phyloP scores from a whole-genome alignment of 768 basidiomycete species.

The Tylopilus subfusipes region DNA sequence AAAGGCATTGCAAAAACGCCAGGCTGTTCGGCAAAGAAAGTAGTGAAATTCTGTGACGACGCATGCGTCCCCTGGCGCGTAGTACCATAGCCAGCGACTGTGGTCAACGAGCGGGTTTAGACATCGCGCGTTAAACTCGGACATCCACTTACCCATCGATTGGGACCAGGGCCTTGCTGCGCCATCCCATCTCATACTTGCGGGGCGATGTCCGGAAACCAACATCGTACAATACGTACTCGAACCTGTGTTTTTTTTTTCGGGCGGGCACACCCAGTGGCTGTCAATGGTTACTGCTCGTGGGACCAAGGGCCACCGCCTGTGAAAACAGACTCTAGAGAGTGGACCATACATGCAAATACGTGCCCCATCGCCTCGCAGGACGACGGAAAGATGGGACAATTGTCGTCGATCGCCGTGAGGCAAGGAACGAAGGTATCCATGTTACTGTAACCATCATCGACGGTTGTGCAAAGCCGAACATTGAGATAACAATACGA shows the following conservation, averaged over 20 bases:
- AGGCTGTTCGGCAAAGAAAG: background rate
- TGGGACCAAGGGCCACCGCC: background rate
- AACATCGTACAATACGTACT: background rate
- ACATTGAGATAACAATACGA: background rate
- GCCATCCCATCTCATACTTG: background rate
- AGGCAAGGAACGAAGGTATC: constrained; percentile 4
- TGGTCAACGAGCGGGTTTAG: background rate
- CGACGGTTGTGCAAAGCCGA: background rate
- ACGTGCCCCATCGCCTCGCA: background rate
- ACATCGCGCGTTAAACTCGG: background rate
- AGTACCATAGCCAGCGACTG: background rate
- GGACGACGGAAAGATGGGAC: background rate
- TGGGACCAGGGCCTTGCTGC: background rate
- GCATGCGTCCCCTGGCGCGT: too few relatives aligned
- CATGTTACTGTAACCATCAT: constrained; percentile 7
- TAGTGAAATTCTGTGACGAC: too few relatives aligned
- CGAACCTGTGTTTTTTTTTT: background rate
- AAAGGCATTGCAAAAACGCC: too few relatives aligned
- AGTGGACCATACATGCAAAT: background rate
- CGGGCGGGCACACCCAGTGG: too few relatives aligned
- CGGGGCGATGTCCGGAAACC: background rate
- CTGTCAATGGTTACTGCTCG: too few relatives aligned
- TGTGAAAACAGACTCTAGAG: background rate
- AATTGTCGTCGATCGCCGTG: constrained; percentile 6
- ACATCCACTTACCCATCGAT: background rate